Percentiles rank a stretch among this genome's conserved stretches.
phyloP scores from a whole-genome alignment of 1,139 yeast genomes.

The Torulaspora pretoriensis region DNA sequence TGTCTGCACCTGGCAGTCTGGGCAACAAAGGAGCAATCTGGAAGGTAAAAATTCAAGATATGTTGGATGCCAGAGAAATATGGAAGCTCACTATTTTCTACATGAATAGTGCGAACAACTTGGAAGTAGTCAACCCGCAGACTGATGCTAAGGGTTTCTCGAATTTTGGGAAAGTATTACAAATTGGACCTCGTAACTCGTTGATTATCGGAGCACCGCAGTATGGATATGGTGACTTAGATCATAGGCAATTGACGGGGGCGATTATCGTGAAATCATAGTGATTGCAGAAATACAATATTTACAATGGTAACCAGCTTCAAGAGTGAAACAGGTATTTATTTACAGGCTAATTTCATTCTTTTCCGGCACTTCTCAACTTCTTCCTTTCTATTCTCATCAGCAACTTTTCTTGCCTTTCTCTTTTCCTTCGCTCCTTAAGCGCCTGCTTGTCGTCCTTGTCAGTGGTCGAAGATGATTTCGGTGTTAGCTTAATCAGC shows the following conservation, averaged over 20 bases:
- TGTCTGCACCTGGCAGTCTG: constrained; percentile 42
- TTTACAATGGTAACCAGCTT: not conserved
- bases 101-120: constrained; percentile 12
- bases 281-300: not conserved
- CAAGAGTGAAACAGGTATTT: not conserved
- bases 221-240: constrained; percentile 37
- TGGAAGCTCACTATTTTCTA: constrained; percentile 11
- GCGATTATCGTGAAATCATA: constrained; percentile 11
- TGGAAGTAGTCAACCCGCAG: constrained; percentile 12
- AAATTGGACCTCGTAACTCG: constrained; percentile 24
- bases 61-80: constrained; percentile 16
- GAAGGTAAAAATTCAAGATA: constrained; percentile 33
- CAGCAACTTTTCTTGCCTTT: constrained; percentile 29
- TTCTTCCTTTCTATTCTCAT: constrained; percentile 26
- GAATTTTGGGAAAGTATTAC: constrained; percentile 43
- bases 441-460: constrained; percentile 19
- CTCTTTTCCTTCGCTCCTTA: constrained; percentile 30
- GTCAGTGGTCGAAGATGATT: constrained; percentile 22
- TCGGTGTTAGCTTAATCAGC: constrained; percentile 32
- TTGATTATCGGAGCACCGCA: constrained; percentile 47
- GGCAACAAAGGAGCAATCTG: constrained; percentile 45
- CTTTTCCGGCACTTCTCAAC: constrained; percentile 8
- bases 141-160: constrained; percentile 31
- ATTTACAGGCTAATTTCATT: not conserved
- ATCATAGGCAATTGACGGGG: constrained; percentile 20